Conservation (phyloP, 2,329 filamentous ascomycete genomes). For the Cryphonectria carpinicola region DNA sequence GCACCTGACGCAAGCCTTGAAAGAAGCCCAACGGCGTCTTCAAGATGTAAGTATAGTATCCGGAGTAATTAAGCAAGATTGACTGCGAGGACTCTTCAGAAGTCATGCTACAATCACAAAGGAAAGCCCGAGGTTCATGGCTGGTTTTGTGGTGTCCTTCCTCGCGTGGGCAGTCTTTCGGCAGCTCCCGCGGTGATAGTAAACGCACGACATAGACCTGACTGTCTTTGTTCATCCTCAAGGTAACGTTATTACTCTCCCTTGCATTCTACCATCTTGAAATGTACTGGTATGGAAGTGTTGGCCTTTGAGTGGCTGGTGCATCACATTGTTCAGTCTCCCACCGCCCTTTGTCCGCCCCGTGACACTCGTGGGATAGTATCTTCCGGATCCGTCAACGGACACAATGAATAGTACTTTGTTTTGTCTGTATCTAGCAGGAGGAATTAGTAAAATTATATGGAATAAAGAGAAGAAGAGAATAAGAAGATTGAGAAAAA, state of each 20-base stretch:
- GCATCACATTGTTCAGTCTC: not conserved
- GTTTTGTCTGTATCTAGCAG: not conserved
- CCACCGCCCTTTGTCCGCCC: conserved; percentile 3
- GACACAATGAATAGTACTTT: not conserved
- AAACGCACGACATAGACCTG: not conserved
- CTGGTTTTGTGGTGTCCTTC: not conserved
- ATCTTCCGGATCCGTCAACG: conserved; percentile 11
- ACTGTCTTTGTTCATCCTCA: not conserved
- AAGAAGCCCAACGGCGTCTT: too few relatives aligned
- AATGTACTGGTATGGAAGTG: too few relatives aligned
- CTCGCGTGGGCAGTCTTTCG: not conserved
- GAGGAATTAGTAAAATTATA: too few relatives aligned
- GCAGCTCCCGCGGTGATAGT: not conserved
- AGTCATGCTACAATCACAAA: too few relatives aligned
- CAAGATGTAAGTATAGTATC: too few relatives aligned
- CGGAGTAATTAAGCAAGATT: too few relatives aligned
- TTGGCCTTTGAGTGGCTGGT: too few relatives aligned
- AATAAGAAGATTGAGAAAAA: not conserved
- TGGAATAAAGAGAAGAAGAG: not conserved
- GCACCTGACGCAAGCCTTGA: too few relatives aligned
- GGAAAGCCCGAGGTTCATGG: too few relatives aligned
- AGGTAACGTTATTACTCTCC: not conserved
- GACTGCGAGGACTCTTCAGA: too few relatives aligned
- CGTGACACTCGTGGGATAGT: not conserved
- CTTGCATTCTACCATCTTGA: not conserved